Conservation (phyloP, 345 rosid genomes). For the Clausena lansium region DNA sequence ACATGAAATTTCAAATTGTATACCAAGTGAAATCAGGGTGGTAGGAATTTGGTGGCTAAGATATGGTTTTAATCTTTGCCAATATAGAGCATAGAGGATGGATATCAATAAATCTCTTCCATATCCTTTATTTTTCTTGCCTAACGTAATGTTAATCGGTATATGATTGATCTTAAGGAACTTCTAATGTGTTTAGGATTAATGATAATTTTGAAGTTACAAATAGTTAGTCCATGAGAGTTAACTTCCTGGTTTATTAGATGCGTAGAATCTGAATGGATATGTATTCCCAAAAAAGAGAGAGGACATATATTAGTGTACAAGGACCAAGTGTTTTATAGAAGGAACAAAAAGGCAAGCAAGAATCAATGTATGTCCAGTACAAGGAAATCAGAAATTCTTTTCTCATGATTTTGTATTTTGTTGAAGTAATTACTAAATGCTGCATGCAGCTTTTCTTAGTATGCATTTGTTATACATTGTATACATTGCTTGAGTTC, state of each 20-base stretch:
- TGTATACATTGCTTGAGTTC: not conserved
- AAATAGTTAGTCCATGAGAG: not conserved
- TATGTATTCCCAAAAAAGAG: not conserved
- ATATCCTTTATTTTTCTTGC: not conserved
- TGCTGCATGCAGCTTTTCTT: not conserved
- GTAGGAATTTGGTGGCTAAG: not conserved
- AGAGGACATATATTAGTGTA: not conserved
- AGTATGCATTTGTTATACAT: not conserved
- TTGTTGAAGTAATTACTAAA: not conserved
- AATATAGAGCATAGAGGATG: not conserved
- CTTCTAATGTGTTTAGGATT: not conserved
- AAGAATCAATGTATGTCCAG: not conserved
- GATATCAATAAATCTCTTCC: slow-evolving; percentile 1
- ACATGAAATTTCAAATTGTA: not conserved
- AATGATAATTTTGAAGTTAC: not conserved
- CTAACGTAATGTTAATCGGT: not conserved
- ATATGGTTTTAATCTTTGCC: not conserved
- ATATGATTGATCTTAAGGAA: not conserved
- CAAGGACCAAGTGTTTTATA: not conserved
- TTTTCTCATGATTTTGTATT: too few species aligned
- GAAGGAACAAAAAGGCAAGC: not conserved
- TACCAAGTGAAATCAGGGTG: not conserved
- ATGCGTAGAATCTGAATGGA: not conserved
- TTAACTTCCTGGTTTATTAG: not conserved
- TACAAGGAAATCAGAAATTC: not conserved